Evolutionary conservation across 208 protist species (phyloP), one percentile per base, ranked within the genome.

Genomic region (Tetramitus jugosus): DNA sequence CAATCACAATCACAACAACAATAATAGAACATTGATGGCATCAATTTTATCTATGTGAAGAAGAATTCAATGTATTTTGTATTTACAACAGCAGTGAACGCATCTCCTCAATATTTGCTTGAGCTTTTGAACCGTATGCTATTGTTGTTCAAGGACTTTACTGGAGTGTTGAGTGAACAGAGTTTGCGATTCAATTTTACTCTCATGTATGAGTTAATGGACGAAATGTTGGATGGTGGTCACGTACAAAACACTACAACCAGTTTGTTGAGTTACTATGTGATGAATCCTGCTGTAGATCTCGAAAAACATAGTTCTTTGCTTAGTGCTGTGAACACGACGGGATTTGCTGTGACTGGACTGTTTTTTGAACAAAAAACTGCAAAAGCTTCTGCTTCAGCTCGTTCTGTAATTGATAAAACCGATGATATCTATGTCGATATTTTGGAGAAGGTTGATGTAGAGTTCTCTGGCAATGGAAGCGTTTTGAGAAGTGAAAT

Each of bases 351-450:
- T n/a, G 8, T 49, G 56, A 62, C 14, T 31, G 29, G 17, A 62
- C 14, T 33, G n/a, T 31, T 31, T 31, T n/a, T 62, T 31, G 56
- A 31, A 23, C 8, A 82, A 43, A 79, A 84, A 29, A 84, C 81
- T n/a, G 65, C 87, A 13, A 76, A 40, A 8, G 79, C 79, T 3
- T 88, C 88, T n/a, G 80, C 91, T 74, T 88, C 88, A 23, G 80
- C 91, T 74, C 72, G 90, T 45, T 35, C 83, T 33, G 76, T 77
- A n/a, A 67, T 62, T 23, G 33, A 20, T 45, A 80, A 84, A 46
- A 89, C 82, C 62, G 95, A 95, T 78, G 91, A 96, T 77, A 86
- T 96, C 37, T 96, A 88, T 78, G 86, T 96, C 3, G 92, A 96
- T 56, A 53, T 96, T 35, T 72, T 95, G 35, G 92, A 96, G 76